A percentile compares a stretch with the other conserved stretches of the same genome.
Evolutionary conservation across 2,329 filamentous ascomycete species (phyloP).

Genomic region (Blastomyces silverae): DNA sequence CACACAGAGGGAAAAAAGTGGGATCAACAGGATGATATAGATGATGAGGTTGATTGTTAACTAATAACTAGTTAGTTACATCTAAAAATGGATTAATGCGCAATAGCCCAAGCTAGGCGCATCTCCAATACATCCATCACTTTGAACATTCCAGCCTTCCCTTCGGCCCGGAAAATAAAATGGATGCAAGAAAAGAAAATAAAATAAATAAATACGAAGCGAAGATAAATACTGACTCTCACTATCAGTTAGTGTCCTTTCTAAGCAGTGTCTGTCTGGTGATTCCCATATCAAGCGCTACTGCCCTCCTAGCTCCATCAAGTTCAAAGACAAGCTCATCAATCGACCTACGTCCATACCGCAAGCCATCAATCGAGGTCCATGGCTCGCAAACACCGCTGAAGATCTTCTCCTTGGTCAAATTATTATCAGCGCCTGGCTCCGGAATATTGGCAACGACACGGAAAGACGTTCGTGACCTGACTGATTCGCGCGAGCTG

Average conservation of each 20-base stretch:
- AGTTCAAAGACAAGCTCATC: constrained; percentile 28
- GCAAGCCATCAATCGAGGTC: constrained; percentile 23
- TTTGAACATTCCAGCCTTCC: neutral
- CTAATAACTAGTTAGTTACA: too few relatives aligned
- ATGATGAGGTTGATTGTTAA: too few relatives aligned
- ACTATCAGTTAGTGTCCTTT: neutral
- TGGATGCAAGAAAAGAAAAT: neutral
- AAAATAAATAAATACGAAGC: neutral
- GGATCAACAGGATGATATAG: too few relatives aligned
- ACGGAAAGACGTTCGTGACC: constrained; percentile 14
- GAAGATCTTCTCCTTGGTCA: constrained; percentile 18
- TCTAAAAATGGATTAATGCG: neutral
- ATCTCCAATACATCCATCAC: neutral
- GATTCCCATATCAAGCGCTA: constrained; percentile 52
- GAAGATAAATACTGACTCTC: too few relatives aligned
- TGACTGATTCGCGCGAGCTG: neutral
- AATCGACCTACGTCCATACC: constrained; percentile 21
- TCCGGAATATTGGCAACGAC: constrained; percentile 20
- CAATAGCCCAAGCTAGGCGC: neutral
- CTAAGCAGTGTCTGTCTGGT: constrained; percentile 1
- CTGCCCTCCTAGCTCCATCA: constrained; percentile 21
- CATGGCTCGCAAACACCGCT: constrained; percentile 26
- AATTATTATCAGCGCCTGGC: constrained; percentile 14
- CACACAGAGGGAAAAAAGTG: too few relatives aligned
- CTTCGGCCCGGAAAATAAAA: neutral